A percentile compares a stretch with the other conserved stretches of the same genome.
phyloP scores from a whole-genome alignment of 495 filamentous ascomycete genomes.

The Penicillium coprophilum region DNA sequence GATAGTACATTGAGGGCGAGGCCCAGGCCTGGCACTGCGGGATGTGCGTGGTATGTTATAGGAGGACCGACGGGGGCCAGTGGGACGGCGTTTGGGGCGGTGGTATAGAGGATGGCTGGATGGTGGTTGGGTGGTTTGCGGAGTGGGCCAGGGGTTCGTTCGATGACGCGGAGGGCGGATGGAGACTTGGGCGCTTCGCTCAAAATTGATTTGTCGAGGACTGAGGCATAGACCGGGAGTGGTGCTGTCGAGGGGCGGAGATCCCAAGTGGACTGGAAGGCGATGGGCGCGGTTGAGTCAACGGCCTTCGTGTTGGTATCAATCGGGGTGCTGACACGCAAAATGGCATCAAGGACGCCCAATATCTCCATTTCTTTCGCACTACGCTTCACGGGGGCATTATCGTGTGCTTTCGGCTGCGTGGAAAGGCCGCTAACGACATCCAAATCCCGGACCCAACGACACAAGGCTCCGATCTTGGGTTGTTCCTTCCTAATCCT shows the following conservation, averaged over 20 bases:
- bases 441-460: constrained; percentile 43
- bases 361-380: constrained; percentile 31
- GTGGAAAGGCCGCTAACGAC: constrained; percentile 43
- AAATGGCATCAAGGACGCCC: constrained; percentile 37
- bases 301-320: constrained; percentile 30
- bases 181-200: constrained; percentile 29
- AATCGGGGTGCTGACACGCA: constrained; percentile 39
- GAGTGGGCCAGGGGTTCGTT: constrained; percentile 33
- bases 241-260: constrained; percentile 34
- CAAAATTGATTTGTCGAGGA: constrained; percentile 39
- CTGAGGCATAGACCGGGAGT: constrained; percentile 34
- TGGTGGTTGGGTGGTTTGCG: constrained; percentile 44
- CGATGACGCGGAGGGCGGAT: constrained; percentile 35
- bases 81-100: constrained; percentile 33
- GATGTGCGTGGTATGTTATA: constrained; percentile 40
- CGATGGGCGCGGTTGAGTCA: constrained; percentile 33
- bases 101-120: constrained; percentile 40
- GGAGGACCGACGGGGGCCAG: constrained; percentile 26
- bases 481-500: constrained; percentile 37
- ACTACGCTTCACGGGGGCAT: constrained; percentile 23
- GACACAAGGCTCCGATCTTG: constrained; percentile 42
- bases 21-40: constrained; percentile 40
- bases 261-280: constrained; percentile 43
- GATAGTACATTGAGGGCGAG: constrained; percentile 37
- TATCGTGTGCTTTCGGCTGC: constrained; percentile 25